Evolutionary conservation across 352 stramenopile genomes (phyloP).

Genomic region (Phytopythium mirpurense): DNA sequence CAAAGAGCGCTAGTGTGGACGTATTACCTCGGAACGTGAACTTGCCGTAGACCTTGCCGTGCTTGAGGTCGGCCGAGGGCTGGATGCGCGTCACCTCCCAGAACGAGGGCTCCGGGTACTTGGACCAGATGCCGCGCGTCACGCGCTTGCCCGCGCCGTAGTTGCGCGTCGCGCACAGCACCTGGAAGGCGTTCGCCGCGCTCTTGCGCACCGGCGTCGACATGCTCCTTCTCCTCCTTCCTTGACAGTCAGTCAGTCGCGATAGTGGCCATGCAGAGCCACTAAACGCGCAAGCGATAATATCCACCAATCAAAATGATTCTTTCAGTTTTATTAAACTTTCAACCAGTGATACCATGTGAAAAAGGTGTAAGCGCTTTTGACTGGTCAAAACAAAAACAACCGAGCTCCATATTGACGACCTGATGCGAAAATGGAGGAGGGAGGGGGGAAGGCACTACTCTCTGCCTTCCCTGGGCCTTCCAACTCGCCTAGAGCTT

Average conservation of each 20-base stretch:
- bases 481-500: constrained; percentile 42
- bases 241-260: not conserved
- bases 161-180: constrained; percentile 58
- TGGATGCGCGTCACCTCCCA: constrained; percentile 80
- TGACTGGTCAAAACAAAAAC: not conserved
- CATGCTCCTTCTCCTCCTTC: not conserved
- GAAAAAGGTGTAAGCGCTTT: not conserved
- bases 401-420: no score
- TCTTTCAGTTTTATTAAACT: not conserved
- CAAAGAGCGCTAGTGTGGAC: no score
- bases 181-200: constrained; percentile 70
- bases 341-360: not conserved
- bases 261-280: not conserved
- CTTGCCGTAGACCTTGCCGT: constrained; percentile 79
- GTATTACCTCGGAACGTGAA: constrained; percentile 84
- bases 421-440: not conserved
- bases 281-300: not conserved
- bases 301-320: constrained; percentile 1
- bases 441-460: no score
- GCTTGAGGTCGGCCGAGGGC: constrained; percentile 72
- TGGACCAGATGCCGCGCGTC: constrained; percentile 69
- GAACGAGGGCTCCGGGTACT: constrained; percentile 67
- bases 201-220: constrained; percentile 22
- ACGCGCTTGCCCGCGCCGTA: constrained; percentile 69
- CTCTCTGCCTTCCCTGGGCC: no score